A percentile compares a stretch with the other conserved stretches of the same genome.
Conservation (phyloP, 257 asterid genomes). For the Paraleonurus japonicus region DNA sequence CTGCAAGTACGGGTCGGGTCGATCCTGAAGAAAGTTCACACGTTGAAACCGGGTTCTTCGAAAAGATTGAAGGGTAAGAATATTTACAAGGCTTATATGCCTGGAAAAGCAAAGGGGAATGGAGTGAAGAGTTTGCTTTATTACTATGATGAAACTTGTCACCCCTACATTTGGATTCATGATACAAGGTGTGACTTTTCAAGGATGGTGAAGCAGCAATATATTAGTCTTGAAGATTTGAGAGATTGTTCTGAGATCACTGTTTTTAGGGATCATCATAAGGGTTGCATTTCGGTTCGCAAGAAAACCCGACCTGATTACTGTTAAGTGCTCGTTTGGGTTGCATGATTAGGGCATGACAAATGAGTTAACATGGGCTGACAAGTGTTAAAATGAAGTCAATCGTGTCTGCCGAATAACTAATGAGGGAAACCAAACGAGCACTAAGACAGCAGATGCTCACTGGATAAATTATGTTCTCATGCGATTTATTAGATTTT, state of each 20-base stretch:
- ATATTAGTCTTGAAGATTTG: constrained; percentile 75
- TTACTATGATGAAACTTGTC: constrained; percentile 81
- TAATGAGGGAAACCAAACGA: no score
- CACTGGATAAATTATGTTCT: neutral
- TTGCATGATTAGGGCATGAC: no score
- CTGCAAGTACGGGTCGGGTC: constrained; percentile 82
- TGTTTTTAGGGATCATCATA: constrained; percentile 72
- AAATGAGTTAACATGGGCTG: no score
- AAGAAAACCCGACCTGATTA: constrained; percentile 66
- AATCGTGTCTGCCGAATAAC: no score
- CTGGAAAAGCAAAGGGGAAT: constrained; percentile 37
- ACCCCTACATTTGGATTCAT: constrained; percentile 89
- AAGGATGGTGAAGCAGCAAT: constrained; percentile 88
- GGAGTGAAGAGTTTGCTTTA: constrained; percentile 57
- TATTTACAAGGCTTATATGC: constrained; percentile 80
- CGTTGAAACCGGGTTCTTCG: constrained; percentile 74
- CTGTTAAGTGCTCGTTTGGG: no score
- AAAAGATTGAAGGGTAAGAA: constrained; percentile 69
- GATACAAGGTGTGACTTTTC: constrained; percentile 65
- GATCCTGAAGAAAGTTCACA: constrained; percentile 64
- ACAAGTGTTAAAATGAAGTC: no score
- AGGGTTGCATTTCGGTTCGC: constrained; percentile 64
- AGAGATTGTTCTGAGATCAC: constrained; percentile 77
- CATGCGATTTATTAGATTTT: neutral
- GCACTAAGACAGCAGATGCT: no score